These are phyloP conservation scores for Ricinus communis DNA, from an alignment of 345 rosid species.

Conservation along the genomic window DNA sequence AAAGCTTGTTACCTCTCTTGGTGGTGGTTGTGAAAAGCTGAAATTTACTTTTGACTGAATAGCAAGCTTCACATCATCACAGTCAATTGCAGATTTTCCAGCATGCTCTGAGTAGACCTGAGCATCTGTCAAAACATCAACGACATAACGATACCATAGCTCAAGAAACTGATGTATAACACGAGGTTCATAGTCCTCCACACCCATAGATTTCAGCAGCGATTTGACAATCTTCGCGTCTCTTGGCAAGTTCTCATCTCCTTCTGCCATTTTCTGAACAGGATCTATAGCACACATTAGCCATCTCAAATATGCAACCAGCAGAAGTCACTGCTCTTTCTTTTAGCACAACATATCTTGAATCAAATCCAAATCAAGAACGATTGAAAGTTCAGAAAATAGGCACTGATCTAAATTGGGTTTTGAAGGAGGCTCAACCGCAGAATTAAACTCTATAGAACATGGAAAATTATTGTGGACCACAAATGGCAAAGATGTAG, in stretches of 20 bases:
- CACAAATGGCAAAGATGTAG: too few species aligned
- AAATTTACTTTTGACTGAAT: constrained; percentile 84
- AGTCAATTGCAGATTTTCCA: constrained; percentile 66
- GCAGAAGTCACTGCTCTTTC: background rate
- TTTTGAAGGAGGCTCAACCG: too few species aligned
- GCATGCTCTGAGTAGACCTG: constrained; percentile 95
- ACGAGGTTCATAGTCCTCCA: constrained; percentile 87
- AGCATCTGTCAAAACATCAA: constrained; percentile 76
- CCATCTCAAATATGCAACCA: background rate
- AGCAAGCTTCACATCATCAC: constrained; percentile 88
- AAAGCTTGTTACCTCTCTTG: constrained; percentile 50
- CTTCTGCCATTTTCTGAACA: constrained; percentile 20
- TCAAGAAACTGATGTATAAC: constrained; percentile 86
- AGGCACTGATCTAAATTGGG: background rate
- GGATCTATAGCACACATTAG: background rate
- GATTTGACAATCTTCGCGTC: constrained; percentile 85
- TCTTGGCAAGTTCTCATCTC: constrained; percentile 60
- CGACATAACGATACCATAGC: constrained; percentile 87
- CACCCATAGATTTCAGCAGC: constrained; percentile 87
- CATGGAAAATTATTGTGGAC: too few species aligned
- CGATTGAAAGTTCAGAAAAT: background rate
- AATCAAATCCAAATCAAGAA: background rate
- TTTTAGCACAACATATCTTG: background rate
- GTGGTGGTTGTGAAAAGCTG: constrained; percentile 95
- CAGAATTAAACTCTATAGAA: too few species aligned